These are phyloP conservation scores for Cinnamomum micranthum DNA, from an alignment of 164 flowering plant genomes.

Conservation along the genomic window DNA sequence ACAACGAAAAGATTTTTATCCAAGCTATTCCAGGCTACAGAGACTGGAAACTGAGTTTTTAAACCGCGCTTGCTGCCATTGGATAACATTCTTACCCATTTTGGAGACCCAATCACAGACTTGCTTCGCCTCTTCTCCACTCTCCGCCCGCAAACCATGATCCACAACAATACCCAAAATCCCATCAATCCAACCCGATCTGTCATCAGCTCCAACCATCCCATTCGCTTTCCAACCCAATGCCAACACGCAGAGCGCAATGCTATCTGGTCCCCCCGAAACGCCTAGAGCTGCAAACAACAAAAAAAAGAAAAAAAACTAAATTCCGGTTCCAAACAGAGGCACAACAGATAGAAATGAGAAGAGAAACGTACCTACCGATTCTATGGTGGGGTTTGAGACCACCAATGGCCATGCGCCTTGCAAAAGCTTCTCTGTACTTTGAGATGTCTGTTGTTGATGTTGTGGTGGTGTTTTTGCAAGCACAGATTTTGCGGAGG, in stretches of 20 bases:
- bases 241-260: slow-evolving; percentile 71
- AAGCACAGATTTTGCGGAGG: not conserved
- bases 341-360: not conserved
- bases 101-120: slow-evolving; percentile 48
- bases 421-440: slow-evolving; percentile 46
- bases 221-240: slow-evolving; percentile 65
- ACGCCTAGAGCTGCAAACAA: slow-evolving; percentile 70
- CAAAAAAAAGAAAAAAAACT: not conserved
- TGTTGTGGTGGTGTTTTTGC: not conserved
- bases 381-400: slow-evolving; percentile 79
- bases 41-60: too few species aligned
- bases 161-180: slow-evolving; percentile 77
- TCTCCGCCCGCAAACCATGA: slow-evolving; percentile 84
- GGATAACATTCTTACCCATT: slow-evolving; percentile 48
- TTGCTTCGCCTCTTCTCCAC: slow-evolving; percentile 64
- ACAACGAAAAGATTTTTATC: too few species aligned
- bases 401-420: slow-evolving; percentile 75
- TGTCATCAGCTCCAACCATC: slow-evolving; percentile 15
- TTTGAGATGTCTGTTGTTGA: slow-evolving; percentile 23
- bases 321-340: not conserved
- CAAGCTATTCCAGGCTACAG: too few species aligned
- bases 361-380: slow-evolving; percentile 49
- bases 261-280: slow-evolving; percentile 92
- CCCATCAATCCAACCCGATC: slow-evolving; percentile 52
- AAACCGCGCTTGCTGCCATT: too few species aligned